Conservation (phyloP, 306 rosid species). For the Corylus avellana region DNA sequence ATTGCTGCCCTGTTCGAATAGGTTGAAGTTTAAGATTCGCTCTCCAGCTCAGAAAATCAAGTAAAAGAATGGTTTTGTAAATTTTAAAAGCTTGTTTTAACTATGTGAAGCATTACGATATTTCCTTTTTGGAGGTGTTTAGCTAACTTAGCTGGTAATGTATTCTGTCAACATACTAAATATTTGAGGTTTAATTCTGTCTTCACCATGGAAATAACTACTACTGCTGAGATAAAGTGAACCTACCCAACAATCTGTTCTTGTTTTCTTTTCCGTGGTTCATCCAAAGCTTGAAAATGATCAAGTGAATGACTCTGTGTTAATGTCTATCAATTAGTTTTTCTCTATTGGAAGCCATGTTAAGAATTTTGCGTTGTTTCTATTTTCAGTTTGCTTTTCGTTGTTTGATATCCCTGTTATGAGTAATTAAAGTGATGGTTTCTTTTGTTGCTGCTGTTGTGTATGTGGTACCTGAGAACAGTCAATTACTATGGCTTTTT, state of each 20-base stretch:
- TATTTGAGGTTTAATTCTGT: too few relatives aligned
- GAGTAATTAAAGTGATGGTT: neutral
- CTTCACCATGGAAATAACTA: neutral
- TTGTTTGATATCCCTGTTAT: neutral
- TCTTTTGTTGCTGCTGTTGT: constrained; percentile 3
- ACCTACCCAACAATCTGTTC: neutral
- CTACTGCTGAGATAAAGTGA: neutral
- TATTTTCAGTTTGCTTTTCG: neutral
- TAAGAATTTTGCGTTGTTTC: neutral
- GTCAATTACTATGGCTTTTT: constrained; percentile 46
- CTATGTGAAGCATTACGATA: neutral
- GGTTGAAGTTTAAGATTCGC: neutral
- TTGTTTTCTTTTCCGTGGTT: neutral
- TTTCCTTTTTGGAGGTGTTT: neutral
- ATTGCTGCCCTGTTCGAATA: too few relatives aligned
- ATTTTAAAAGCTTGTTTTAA: neutral
- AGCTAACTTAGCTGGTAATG: neutral
- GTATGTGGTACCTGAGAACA: constrained; percentile 10
- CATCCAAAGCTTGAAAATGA: neutral
- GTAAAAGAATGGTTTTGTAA: neutral
- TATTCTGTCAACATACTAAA: neutral
- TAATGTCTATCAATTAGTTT: neutral
- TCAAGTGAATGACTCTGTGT: neutral
- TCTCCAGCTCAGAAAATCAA: neutral
- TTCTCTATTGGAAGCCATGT: neutral